A percentile compares a stretch with the other conserved stretches of the same genome.
Conservation (phyloP, 441 rosid species). For the Gossypium laxum region DNA sequence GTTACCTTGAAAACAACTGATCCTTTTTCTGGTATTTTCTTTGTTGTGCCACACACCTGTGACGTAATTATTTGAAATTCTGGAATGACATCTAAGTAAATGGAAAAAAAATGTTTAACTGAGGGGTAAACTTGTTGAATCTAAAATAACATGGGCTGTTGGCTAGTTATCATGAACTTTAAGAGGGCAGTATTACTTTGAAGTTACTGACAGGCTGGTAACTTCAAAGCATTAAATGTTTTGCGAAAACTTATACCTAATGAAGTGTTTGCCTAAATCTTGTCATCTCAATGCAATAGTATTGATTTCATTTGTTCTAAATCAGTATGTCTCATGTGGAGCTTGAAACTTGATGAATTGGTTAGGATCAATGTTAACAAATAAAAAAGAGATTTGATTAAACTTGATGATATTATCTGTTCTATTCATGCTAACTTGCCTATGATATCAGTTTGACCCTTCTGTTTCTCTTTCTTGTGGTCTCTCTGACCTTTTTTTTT, state of each 20-base stretch:
- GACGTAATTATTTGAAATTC: background rate
- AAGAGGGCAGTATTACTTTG: background rate
- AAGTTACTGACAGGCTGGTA: background rate
- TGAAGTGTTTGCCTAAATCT: background rate
- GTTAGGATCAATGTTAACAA: background rate
- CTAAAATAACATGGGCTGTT: background rate
- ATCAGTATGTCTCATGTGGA: background rate
- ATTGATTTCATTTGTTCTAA: background rate
- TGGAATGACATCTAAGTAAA: background rate
- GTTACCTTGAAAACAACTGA: background rate
- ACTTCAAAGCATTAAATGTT: background rate
- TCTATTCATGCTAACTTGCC: background rate
- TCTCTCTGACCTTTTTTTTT: no score
- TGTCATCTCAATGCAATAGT: background rate
- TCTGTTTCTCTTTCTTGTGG: no score
- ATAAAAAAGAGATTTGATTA: background rate
- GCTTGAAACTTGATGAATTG: background rate
- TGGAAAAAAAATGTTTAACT: background rate
- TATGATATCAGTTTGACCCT: background rate
- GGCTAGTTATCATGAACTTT: background rate
- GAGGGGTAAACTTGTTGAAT: background rate
- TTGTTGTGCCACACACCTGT: background rate
- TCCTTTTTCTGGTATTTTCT: background rate
- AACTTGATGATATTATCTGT: background rate
- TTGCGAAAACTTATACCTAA: background rate